Evolutionary conservation across 176 grass and related monocot species (phyloP), one percentile per base, ranked within the genome.

Genomic region (Zoysia pacifica): DNA sequence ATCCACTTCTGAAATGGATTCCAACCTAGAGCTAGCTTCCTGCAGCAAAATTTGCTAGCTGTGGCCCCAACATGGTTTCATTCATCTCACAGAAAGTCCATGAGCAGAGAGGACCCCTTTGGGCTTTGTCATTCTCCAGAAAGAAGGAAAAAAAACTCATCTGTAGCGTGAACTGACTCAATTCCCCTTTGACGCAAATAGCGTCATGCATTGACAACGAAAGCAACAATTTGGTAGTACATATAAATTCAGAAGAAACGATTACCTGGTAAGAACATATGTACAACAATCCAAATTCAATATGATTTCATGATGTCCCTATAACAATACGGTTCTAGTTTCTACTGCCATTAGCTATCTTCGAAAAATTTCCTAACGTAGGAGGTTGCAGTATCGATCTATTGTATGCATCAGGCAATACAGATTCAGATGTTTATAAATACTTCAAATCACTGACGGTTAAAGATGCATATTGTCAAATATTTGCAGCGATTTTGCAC

Each of bases 21-120:
- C 60, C n/a, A 58, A 67, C 83, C 16, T 59, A 28, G 2, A 10
- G 41, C 81, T 89, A 71, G 62, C 64, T 84, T 84, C 18, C 37
- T 66, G 70, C 62, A 81, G 16, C 48, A 70, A 84, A 80, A 70
- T 84, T 64, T 48, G 81, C 62, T 64, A 9, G 38, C 1, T 19
- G 47, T 28, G 56, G 70, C 6, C 47, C 37, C n/a, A 40, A 63
- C 51, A 43, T 65, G 5, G 68, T 59, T 2, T 52, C 4, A 42
- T n/a, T 48, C 42, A 28, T 69, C 81, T 48, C 86, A 88, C 82
- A 73, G 56, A 55, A 58, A 82, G 41, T 19, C 39, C 77, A 76
- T 89, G 82, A 84, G 8, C 28, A 28, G 28, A 70, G 5, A 59
- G 54, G 28, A 73, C 49, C 47, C 10, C 62, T 64, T 56, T 63